phyloP scores from a whole-genome alignment of 2,329 filamentous ascomycete species.

The Fusarium protoensiforme region DNA sequence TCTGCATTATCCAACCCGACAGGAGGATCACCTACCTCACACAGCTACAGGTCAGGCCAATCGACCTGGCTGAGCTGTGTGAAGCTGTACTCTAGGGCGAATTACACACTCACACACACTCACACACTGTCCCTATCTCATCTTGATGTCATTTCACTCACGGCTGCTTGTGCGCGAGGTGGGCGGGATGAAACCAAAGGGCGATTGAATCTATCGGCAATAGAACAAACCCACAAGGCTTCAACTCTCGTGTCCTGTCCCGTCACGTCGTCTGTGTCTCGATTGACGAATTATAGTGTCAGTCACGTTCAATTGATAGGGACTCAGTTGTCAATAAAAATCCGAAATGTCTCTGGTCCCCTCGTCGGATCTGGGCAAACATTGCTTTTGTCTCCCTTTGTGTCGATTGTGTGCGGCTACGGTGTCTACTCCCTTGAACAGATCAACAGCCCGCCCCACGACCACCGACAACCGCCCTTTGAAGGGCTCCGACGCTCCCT shows the following conservation, averaged over 20 bases:
- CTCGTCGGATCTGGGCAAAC: slow-evolving; percentile 1
- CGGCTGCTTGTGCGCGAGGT: not conserved
- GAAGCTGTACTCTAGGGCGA: slow-evolving; percentile 27
- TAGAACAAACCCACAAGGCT: not conserved
- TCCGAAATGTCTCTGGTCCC: slow-evolving; percentile 15
- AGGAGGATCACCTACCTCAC: slow-evolving; percentile 20
- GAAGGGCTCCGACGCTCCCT: slow-evolving; percentile 11
- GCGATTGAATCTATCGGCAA: slow-evolving; percentile 8
- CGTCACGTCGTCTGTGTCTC: slow-evolving; percentile 1
- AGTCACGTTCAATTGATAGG: not conserved
- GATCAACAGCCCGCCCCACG: slow-evolving; percentile 22
- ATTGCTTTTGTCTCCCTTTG: slow-evolving; percentile 33
- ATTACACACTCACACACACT: slow-evolving; percentile 1
- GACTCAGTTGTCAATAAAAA: slow-evolving; percentile 6
- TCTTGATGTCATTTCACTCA: slow-evolving; percentile 7
- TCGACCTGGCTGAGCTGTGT: slow-evolving; percentile 34
- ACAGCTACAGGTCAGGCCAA: slow-evolving; percentile 28
- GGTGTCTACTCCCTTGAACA: slow-evolving; percentile 20
- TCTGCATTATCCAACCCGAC: slow-evolving; percentile 42
- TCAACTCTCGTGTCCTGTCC: slow-evolving; percentile 4
- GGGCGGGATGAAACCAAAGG: not conserved
- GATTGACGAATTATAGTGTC: not conserved
- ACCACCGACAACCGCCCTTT: slow-evolving; percentile 14
- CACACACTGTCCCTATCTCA: slow-evolving; percentile 11
- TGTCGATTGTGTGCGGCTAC: slow-evolving; percentile 12